A percentile compares a stretch with the other conserved stretches of the same genome.
phyloP scores from a whole-genome alignment of 257 asterid genomes.

The Solanum pinnatisectum region DNA sequence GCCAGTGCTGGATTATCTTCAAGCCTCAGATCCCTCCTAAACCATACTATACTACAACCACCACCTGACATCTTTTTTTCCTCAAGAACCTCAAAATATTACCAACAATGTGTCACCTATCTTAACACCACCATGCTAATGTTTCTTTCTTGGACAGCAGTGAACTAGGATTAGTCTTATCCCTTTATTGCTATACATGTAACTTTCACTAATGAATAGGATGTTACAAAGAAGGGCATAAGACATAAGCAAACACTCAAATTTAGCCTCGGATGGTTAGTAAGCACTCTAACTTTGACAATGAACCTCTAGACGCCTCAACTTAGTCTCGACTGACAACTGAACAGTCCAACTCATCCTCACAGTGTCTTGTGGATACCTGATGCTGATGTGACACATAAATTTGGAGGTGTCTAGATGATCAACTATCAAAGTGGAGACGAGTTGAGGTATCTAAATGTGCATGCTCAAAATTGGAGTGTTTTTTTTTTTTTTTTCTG shows the following conservation, averaged over 20 bases:
- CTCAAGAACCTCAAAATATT: neutral
- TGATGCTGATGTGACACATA: neutral
- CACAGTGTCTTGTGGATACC: neutral
- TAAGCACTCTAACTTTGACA: neutral
- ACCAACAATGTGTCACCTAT: neutral
- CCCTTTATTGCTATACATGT: constrained; percentile 4
- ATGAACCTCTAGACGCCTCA: neutral
- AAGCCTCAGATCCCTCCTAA: constrained; percentile 90
- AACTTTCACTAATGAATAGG: neutral
- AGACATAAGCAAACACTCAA: neutral
- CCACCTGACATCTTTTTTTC: constrained; percentile 41
- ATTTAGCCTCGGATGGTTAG: rapidly evolving
- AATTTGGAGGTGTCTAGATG: neutral
- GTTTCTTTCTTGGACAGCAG: constrained; percentile 6
- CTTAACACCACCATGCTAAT: constrained; percentile 7
- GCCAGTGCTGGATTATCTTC: constrained; percentile 90
- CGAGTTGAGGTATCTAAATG: neutral
- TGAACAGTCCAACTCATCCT: neutral
- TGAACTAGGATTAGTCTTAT: constrained; percentile 3
- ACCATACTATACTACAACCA: constrained; percentile 84
- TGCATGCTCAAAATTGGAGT: neutral
- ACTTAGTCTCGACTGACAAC: neutral
- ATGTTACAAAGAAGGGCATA: neutral
- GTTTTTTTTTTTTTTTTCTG: neutral
- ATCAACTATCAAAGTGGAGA: neutral